Base-by-base conservation (phyloP, 208 protist genomes). In the Wallacemonas collosoma region DNA sequence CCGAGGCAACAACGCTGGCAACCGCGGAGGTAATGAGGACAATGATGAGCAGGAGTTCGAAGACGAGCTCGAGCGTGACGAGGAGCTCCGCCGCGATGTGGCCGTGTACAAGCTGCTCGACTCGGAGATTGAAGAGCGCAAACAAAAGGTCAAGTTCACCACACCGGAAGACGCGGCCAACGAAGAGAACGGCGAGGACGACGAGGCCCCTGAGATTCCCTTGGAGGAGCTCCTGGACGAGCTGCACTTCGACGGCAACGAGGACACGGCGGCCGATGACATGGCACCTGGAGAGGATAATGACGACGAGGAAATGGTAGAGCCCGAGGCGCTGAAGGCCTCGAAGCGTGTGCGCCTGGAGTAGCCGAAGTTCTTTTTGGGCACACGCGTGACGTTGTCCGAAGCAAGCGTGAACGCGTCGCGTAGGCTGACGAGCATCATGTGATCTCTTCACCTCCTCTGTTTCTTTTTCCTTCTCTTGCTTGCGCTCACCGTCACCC, bases 221-320 rank as follows among this genome's bases (percentile, higher is more conserved):
- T 56, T 88, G 41, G 91, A 96, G 68, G 91, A 96, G 77, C 76
- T 96, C 77, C 73, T 96, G 40, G 88, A 96, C 69, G 91, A 96
- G 76, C 78, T 96, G 51, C 73, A 87, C 66, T 83, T 95, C 62
- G 82, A 85, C 51, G 88, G 87, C 43, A 82, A 85, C 47, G 87
- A 43, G 1, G 69, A 35, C 8, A 65, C 41, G 56, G 75, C 40
- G 38, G 55, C 72, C 44, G 74, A 69, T 44, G 58, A 69, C 8
- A 48, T n/a, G 3, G 71, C 74, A 8, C 73, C 71, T 55, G 48
- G 65, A 54, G 73, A 73, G 44, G 50, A 26, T 40, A 67, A 63
- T 40, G 69, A 80, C 14, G 48, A 43, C 14, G n/a, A 73, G 36
- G 41, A 60, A 62, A 40, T 54, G 5, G 3, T 17, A 54, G 53